Evolutionary conservation across 495 filamentous ascomycete species (phyloP).

Genomic region (Podospora bellae-mahoneyi): DNA sequence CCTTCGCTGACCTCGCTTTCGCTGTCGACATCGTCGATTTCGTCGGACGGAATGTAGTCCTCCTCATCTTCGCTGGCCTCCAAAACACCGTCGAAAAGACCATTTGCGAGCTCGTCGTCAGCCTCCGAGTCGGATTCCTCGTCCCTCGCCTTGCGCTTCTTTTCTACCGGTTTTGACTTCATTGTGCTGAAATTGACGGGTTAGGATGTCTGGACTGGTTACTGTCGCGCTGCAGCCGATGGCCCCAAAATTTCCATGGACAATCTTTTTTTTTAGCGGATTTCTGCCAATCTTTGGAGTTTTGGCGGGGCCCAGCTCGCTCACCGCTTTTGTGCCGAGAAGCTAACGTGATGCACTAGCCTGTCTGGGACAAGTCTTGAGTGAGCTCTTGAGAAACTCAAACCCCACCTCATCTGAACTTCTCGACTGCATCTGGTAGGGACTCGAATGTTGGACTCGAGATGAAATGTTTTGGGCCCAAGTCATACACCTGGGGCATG

Average conservation of each 20-base stretch:
- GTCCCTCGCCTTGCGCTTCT: conserved; percentile 46
- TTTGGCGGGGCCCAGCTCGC: conserved; percentile 21
- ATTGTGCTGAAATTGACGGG: conserved; percentile 25
- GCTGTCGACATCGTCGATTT: conserved; percentile 22
- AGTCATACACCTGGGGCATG: background rate
- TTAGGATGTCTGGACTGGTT: conserved; percentile 18
- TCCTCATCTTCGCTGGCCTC: conserved; percentile 35
- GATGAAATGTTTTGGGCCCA: background rate
- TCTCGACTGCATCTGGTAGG: background rate
- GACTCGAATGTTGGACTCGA: background rate
- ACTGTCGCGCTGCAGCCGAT: conserved; percentile 21
- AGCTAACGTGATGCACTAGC: conserved; percentile 1
- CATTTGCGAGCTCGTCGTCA: conserved; percentile 33
- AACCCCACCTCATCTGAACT: conserved; percentile 7
- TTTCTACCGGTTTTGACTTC: conserved; percentile 36
- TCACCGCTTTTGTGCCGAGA: conserved; percentile 24
- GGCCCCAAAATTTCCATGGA: conserved; percentile 23
- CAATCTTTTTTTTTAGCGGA: conserved; percentile 24
- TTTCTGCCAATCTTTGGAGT: conserved; percentile 31
- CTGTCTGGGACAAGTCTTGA: background rate
- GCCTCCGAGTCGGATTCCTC: conserved; percentile 29
- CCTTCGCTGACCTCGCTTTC: conserved; percentile 18
- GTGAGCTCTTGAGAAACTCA: background rate
- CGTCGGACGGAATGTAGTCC: conserved; percentile 24
- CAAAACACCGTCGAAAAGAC: conserved; percentile 34